These are phyloP conservation scores for Crepidotus variabilis DNA, from an alignment of 768 basidiomycete species.

Conservation along the genomic window DNA sequence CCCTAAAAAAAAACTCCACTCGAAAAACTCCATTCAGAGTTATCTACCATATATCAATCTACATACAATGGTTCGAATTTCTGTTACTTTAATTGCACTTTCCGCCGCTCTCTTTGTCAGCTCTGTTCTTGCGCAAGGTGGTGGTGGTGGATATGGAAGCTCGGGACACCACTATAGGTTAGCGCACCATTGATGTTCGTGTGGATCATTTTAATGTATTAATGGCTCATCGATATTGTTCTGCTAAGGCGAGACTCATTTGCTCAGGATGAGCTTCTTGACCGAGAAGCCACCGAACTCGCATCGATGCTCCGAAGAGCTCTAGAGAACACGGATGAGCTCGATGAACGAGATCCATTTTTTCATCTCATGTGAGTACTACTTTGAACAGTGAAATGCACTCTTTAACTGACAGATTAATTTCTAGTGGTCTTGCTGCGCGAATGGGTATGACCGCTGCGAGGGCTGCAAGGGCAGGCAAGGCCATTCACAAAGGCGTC, in stretches of 20 bases:
- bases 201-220: not conserved
- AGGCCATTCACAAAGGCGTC: not conserved
- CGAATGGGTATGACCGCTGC: conserved; percentile 9
- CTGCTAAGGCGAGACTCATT: not conserved
- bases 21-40: too few relatives aligned
- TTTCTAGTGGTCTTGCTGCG: not conserved
- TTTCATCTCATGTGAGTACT: conserved; percentile 4
- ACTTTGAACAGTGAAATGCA: not conserved
- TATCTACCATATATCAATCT: too few relatives aligned
- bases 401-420: not conserved
- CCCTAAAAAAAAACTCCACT: too few relatives aligned
- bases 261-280: conserved; percentile 2
- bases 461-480: conserved; percentile 3
- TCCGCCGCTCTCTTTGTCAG: too few relatives aligned
- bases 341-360: conserved; percentile 11
- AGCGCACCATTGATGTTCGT: not conserved
- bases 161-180: conserved; percentile 5
- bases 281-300: conserved; percentile 4
- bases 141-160: too few relatives aligned
- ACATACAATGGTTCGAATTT: too few relatives aligned
- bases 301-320: conserved; percentile 3
- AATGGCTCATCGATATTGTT: too few relatives aligned
- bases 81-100: too few relatives aligned
- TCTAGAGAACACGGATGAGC: conserved; percentile 5
- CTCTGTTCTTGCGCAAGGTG: too few relatives aligned